A percentile compares a stretch with the other conserved stretches of the same genome.
These are phyloP conservation scores for Botrytis porri DNA, from an alignment of 2,329 filamentous ascomycete species.

Conservation along the genomic window DNA sequence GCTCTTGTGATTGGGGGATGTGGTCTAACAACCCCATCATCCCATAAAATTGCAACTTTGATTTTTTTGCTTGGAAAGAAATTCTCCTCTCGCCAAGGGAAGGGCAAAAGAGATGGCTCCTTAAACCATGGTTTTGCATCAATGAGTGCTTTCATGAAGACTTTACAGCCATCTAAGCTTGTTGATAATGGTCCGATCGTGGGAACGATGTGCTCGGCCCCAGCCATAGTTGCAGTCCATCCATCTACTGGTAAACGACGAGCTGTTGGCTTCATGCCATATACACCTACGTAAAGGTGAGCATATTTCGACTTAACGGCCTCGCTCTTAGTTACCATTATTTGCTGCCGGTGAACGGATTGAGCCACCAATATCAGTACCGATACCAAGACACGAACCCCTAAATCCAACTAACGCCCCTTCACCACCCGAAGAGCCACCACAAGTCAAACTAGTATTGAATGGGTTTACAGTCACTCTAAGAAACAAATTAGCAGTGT, in stretches of 20 bases:
- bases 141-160: constrained; percentile 44
- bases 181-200: constrained; percentile 55
- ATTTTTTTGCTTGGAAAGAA: constrained; percentile 44
- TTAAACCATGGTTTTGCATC: constrained; percentile 48
- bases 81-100: constrained; percentile 48
- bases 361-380: constrained; percentile 51
- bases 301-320: not conserved
- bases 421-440: constrained; percentile 56
- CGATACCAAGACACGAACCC: constrained; percentile 53
- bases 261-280: constrained; percentile 37
- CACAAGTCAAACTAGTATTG: constrained; percentile 49
- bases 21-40: constrained; percentile 58
- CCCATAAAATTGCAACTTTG: constrained; percentile 58
- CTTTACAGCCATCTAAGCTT: constrained; percentile 46
- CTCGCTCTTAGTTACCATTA: constrained; percentile 38
- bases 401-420: constrained; percentile 51
- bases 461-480: constrained; percentile 53
- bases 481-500: not conserved
- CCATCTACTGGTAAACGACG: constrained; percentile 32
- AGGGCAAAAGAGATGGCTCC: constrained; percentile 51
- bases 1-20: constrained; percentile 59
- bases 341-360: constrained; percentile 49
- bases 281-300: constrained; percentile 31
- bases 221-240: constrained; percentile 27
- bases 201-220: constrained; percentile 42